phyloP scores from a whole-genome alignment of 257 asterid species.

The Ehretia macrophylla region DNA sequence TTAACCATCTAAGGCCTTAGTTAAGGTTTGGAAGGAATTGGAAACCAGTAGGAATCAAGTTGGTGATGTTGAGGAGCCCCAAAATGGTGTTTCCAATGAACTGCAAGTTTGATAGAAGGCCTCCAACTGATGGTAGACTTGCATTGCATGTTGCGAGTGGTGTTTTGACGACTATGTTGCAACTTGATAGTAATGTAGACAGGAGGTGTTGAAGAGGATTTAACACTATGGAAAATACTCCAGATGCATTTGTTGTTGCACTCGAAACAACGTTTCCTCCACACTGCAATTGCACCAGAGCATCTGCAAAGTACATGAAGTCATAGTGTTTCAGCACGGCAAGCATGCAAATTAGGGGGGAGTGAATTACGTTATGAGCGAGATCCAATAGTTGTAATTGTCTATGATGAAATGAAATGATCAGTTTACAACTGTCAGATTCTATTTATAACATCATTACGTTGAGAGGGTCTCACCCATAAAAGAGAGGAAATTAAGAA shows the following conservation, averaged over 20 bases:
- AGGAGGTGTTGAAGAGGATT: conserved; percentile 16
- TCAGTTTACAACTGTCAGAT: no score
- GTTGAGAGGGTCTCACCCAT: no score
- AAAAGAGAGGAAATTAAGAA: no score
- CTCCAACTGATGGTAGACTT: conserved; percentile 19
- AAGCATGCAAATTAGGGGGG: no score
- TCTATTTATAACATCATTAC: no score
- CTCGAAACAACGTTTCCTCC: conserved; percentile 29
- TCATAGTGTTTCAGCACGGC: no score
- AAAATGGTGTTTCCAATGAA: background rate
- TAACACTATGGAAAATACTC: conserved; percentile 10
- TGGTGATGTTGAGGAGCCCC: conserved; percentile 17
- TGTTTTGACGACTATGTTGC: conserved; percentile 27
- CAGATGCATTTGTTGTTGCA: conserved; percentile 22
- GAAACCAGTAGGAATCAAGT: conserved; percentile 15
- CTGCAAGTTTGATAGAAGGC: conserved; percentile 14
- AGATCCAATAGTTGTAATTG: no score
- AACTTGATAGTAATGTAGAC: conserved; percentile 17
- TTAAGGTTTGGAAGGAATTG: conserved; percentile 8
- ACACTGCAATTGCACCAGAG: conserved; percentile 30
- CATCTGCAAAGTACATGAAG: conserved; percentile 10
- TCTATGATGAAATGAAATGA: no score
- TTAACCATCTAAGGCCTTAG: no score
- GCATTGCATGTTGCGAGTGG: conserved; percentile 36
- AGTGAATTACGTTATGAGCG: no score